Conservation (phyloP, 1,139 yeast species). For the Geotrichum citri-aurantii region DNA sequence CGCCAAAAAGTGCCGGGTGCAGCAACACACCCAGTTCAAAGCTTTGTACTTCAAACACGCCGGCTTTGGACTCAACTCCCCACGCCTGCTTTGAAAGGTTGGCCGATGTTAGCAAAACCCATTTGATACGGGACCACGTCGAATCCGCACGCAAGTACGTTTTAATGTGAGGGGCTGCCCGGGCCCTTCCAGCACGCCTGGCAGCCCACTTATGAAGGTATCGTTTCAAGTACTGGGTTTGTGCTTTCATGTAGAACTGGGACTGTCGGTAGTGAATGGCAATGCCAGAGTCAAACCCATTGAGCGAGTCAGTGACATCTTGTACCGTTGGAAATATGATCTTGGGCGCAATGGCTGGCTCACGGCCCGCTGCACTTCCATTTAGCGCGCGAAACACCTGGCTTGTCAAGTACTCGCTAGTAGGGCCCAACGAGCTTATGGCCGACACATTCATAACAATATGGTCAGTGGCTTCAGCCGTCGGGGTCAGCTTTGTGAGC, state of each 20-base stretch:
- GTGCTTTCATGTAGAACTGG: conserved; percentile 21
- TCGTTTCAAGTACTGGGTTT: conserved; percentile 27
- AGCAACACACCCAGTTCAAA: conserved; percentile 35
- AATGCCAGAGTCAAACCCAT: conserved; percentile 33
- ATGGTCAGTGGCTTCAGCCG: conserved; percentile 15
- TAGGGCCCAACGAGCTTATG: conserved; percentile 29
- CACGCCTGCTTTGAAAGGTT: conserved; percentile 37
- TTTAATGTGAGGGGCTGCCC: conserved; percentile 37
- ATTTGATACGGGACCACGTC: conserved; percentile 23
- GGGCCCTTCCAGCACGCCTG: conserved; percentile 28
- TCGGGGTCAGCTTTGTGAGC: conserved; percentile 16
- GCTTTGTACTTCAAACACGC: conserved; percentile 29
- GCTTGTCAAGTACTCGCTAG: conserved; percentile 24
- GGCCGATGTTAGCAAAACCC: conserved; percentile 36
- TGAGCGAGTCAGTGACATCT: conserved; percentile 29
- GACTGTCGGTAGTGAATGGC: conserved; percentile 30
- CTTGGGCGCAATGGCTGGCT: background rate
- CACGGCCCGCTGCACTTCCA: conserved; percentile 19
- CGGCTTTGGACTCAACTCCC: conserved; percentile 28
- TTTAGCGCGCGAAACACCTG: conserved; percentile 14
- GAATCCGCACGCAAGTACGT: conserved; percentile 28
- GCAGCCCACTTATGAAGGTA: conserved; percentile 31
- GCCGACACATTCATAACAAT: conserved; percentile 32
- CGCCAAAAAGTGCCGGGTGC: conserved; percentile 20
- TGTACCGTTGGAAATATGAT: conserved; percentile 33